Base-by-base conservation (phyloP, 1,284 basidiomycete species). In the Fereydounia khargensis region DNA sequence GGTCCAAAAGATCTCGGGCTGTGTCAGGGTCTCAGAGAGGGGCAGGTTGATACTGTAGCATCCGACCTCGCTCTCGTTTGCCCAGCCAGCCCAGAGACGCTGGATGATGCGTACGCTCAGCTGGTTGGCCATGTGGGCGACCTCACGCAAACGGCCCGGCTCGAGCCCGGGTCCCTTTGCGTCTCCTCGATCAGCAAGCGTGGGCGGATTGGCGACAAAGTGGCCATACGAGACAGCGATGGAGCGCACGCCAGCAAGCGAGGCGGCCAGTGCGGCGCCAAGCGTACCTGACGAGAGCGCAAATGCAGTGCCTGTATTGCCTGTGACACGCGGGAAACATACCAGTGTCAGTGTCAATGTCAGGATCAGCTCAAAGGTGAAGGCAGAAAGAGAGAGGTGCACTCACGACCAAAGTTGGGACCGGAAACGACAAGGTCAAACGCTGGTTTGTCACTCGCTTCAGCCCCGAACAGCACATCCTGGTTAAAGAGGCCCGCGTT, bases 401-500 rank as follows among this genome's bases (percentile, higher is more conserved):
- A 19, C 39, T 40, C 39, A 40, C 73, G 44, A 13, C 73, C 73
- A 47, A 64, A 73, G 54, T 75, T 75, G 25, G 73, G 73, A 0
- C 73, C 73, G 1, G 69, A 70, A 2, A 75, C 38, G 6, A 75
- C 73, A n/a, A 74, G 50, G 25, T 73, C 65, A 24, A 68, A 62
- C 0, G 63, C 58, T 2, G 54, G 53, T 0, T 11, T 40, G 4
- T 46, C 46, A 17, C 36, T 35, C 4, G 60, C 47, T 10, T 47
- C 45, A 0, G 37, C 55, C 21, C 46, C 57, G 14, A 70, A 62
- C 28, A 71, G 52, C 4, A 47, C 47, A 14, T 58, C 53, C 18
- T 60, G 41, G 33, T 67, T 69, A 51, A 65, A 73, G 19, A 75
- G 39, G 10, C 73, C 73, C 11, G 68, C 43, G 35, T 73, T 75